Conservation (phyloP, 371 early-diverging fungal genomes). For the Cokeromyces recurvatus region DNA sequence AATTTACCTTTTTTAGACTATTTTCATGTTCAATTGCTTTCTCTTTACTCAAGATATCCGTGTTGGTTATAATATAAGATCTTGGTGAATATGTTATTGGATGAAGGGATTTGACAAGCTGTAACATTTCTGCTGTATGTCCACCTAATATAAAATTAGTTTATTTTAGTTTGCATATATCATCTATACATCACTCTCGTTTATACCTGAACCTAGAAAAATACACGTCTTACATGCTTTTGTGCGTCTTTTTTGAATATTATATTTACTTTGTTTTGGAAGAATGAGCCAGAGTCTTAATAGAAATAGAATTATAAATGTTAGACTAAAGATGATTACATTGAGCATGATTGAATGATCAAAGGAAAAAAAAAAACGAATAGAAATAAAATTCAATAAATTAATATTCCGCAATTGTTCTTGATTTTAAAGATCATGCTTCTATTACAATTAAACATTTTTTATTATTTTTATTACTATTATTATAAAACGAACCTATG, state of each 20-base stretch:
- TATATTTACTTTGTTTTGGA: background rate
- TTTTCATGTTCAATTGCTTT: constrained; percentile 52
- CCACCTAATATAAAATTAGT: constrained; percentile 49
- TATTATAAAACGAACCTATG: no score
- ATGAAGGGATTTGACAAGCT: constrained; percentile 50
- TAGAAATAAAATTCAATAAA: no score
- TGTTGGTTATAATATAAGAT: constrained; percentile 56
- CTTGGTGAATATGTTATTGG: constrained; percentile 50
- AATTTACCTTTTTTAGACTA: constrained; percentile 5
- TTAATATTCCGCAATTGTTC: no score
- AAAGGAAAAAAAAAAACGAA: no score
- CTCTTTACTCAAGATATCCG: constrained; percentile 53
- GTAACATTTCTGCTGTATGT: constrained; percentile 80
- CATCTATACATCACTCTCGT: background rate
- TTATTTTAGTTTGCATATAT: background rate
- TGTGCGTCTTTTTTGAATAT: background rate
- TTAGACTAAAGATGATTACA: no score
- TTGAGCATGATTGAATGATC: no score
- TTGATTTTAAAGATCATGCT: no score
- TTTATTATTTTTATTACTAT: no score
- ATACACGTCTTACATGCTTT: constrained; percentile 23
- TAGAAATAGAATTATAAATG: background rate
- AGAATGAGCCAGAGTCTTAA: constrained; percentile 6
- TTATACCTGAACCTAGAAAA: constrained; percentile 47
- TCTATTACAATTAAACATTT: no score